These are phyloP conservation scores for Elsinoe batatas DNA, from an alignment of 2,329 filamentous ascomycete genomes.

Conservation along the genomic window DNA sequence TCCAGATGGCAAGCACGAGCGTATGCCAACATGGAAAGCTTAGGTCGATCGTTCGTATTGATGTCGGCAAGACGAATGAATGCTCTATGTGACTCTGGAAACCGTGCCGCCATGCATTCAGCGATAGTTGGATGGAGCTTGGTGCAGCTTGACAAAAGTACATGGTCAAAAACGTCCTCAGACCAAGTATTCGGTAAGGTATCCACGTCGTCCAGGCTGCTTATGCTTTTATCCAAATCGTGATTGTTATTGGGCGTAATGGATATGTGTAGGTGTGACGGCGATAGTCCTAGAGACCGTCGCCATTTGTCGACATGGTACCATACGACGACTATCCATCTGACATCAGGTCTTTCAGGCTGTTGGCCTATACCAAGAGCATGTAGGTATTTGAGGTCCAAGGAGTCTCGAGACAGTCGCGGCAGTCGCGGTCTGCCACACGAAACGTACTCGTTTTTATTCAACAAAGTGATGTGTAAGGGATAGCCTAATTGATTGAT, in stretches of 20 bases:
- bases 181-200: neutral
- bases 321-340: constrained; percentile 14
- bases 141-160: neutral
- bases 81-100: neutral
- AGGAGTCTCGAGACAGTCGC: neutral
- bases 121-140: neutral
- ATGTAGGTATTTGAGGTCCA: neutral
- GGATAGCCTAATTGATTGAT: neutral
- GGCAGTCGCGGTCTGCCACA: neutral
- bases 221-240: constrained; percentile 13
- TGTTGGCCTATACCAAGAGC: neutral
- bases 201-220: neutral
- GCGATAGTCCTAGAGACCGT: neutral
- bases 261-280: constrained; percentile 13
- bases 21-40: neutral
- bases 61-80: constrained; percentile 5
- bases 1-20: neutral
- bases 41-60: neutral
- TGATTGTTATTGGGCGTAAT: constrained; percentile 9
- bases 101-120: neutral
- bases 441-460: neutral
- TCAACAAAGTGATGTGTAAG: constrained; percentile 4
- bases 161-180: constrained; percentile 5
- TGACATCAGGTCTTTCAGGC: neutral
- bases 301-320: constrained; percentile 12